These are phyloP conservation scores for Monilinia vaccinii-corymbosi DNA, from an alignment of 2,329 filamentous ascomycete genomes.

Conservation along the genomic window DNA sequence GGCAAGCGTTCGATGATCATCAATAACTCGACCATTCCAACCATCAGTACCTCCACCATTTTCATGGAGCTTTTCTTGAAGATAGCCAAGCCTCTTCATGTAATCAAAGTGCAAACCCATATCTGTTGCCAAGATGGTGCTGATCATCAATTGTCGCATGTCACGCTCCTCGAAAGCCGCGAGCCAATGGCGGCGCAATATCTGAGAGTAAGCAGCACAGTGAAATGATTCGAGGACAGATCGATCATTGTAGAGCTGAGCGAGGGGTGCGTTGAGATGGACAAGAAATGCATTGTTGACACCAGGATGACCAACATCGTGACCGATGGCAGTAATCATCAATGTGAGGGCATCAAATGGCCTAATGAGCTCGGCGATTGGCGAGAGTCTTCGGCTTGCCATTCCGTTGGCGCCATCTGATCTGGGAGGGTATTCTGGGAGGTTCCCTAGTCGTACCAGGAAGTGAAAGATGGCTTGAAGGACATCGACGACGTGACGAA, in stretches of 20 bases:
- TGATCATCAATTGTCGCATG: constrained; percentile 88
- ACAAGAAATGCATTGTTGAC: constrained; percentile 97
- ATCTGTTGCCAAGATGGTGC: constrained; percentile 92
- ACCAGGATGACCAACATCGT: constrained; percentile 94
- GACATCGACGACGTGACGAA: constrained; percentile 93
- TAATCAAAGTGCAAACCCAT: constrained; percentile 98
- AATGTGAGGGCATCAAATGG: constrained; percentile 85
- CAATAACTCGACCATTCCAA: constrained; percentile 68
- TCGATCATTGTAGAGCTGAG: constrained; percentile 92
- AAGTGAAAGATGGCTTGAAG: constrained; percentile 90
- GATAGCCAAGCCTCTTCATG: constrained; percentile 75
- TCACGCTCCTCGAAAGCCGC: constrained; percentile 66
- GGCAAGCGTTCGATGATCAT: constrained; percentile 70
- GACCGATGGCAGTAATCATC: constrained; percentile 90
- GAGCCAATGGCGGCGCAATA: constrained; percentile 87
- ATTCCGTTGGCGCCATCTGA: neutral
- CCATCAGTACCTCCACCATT: constrained; percentile 52
- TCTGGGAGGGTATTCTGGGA: constrained; percentile 54
- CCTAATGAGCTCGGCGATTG: constrained; percentile 65
- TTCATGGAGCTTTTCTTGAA: constrained; percentile 68
- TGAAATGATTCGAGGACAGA: constrained; percentile 97
- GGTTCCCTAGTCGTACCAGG: constrained; percentile 66
- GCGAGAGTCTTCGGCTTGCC: constrained; percentile 38
- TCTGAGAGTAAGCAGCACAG: constrained; percentile 93
- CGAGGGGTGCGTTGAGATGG: constrained; percentile 82